These are phyloP conservation scores for Pseudocercospora fuligena DNA, from an alignment of 2,329 filamentous ascomycete species.

Conservation along the genomic window DNA sequence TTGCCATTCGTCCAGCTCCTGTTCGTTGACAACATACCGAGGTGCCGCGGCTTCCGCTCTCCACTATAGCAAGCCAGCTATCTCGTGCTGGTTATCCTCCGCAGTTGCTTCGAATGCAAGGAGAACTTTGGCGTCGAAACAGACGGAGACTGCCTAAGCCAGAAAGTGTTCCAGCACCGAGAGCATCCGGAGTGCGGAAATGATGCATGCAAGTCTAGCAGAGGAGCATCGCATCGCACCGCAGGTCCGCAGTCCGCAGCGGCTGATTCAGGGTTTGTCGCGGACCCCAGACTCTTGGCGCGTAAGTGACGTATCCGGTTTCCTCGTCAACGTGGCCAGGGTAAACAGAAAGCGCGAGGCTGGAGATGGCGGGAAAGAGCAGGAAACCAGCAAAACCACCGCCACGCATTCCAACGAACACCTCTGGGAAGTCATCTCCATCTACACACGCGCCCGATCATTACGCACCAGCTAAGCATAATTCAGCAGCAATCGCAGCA, in stretches of 20 bases:
- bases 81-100: neutral
- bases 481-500: neutral
- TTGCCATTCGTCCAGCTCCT: neutral
- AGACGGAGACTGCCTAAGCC: neutral
- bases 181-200: neutral
- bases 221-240: too few relatives aligned
- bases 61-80: neutral
- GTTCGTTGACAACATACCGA: neutral
- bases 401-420: slow-evolving; percentile 8
- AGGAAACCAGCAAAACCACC: slow-evolving; percentile 8
- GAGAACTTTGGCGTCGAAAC: neutral
- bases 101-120: neutral
- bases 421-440: slow-evolving; percentile 13
- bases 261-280: neutral
- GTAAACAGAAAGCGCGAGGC: slow-evolving; percentile 10
- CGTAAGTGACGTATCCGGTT: neutral
- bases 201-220: neutral
- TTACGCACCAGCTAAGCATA: slow-evolving; percentile 13
- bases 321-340: neutral
- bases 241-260: too few relatives aligned
- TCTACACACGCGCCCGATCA: slow-evolving; percentile 4
- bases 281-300: neutral
- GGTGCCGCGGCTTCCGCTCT: neutral
- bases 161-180: neutral
- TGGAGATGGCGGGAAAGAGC: slow-evolving; percentile 16